A percentile compares a stretch with the other conserved stretches of the same genome.
phyloP scores from a whole-genome alignment of 2,329 filamentous ascomycete species.

The Trichothecium roseum region DNA sequence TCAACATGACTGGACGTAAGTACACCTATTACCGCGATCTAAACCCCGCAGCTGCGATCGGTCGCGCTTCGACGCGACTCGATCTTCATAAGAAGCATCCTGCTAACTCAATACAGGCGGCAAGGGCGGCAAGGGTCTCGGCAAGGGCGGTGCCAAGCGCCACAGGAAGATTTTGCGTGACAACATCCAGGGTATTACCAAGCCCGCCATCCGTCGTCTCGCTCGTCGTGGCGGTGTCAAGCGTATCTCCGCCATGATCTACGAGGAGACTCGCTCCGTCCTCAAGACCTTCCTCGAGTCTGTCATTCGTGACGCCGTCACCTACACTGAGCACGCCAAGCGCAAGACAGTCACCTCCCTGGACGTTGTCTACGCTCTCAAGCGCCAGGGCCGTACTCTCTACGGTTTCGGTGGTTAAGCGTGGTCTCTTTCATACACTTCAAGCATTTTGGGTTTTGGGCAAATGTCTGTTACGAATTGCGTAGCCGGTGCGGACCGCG shows the following conservation, averaged over 20 bases:
- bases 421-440: constrained; percentile 1
- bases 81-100: constrained; percentile 15
- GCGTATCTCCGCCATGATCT: constrained; percentile 96
- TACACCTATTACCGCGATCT: constrained; percentile 4
- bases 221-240: constrained; percentile 99
- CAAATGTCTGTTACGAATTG: constrained; percentile 24
- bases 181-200: constrained; percentile 99
- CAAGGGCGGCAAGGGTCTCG: constrained; percentile 95
- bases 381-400: constrained; percentile 64
- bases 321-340: constrained; percentile 73
- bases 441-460: constrained; percentile 7
- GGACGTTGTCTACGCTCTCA: constrained; percentile 57
- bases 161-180: constrained; percentile 98
- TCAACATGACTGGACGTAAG: constrained; percentile 26
- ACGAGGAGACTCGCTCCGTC: constrained; percentile 69
- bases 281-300: constrained; percentile 70
- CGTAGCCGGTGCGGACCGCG: constrained; percentile 8
- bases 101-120: constrained; percentile 57
- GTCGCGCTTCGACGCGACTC: background rate
- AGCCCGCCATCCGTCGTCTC: constrained; percentile 97
- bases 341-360: constrained; percentile 68
- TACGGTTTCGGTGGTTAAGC: constrained; percentile 84
- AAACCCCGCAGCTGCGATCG: background rate
- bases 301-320: constrained; percentile 68
- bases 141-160: constrained; percentile 97